Conservation (phyloP, 306 rosid genomes). For the Citrullus mucosospermus region DNA sequence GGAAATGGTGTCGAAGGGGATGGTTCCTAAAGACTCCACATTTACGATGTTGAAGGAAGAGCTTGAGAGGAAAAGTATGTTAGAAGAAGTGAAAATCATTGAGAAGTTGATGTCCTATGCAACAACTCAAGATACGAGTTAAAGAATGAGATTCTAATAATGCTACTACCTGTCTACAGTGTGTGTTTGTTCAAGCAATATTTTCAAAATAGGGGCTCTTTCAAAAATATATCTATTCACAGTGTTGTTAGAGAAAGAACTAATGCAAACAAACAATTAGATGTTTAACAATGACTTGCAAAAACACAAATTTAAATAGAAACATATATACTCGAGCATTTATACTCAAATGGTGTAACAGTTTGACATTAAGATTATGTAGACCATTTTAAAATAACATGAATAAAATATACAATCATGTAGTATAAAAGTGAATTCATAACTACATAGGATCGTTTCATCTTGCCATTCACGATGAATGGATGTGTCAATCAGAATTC, state of each 20-base stretch:
- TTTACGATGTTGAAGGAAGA: constrained; percentile 26
- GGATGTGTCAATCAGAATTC: neutral
- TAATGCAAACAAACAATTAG: neutral
- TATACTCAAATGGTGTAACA: neutral
- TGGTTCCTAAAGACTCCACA: constrained; percentile 23
- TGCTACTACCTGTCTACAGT: neutral
- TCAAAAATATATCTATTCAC: neutral
- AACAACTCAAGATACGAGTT: neutral
- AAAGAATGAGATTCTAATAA: neutral
- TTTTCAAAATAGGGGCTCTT: neutral
- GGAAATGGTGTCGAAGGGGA: constrained; percentile 27
- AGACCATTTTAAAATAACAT: neutral
- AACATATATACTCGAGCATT: neutral
- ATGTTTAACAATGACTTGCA: neutral
- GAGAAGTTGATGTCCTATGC: constrained; percentile 38
- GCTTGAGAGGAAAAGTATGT: constrained; percentile 50
- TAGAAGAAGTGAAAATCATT: constrained; percentile 31
- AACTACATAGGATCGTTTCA: neutral
- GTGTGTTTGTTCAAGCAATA: neutral
- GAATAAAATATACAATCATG: neutral
- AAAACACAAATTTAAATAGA: neutral
- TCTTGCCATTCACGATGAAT: neutral
- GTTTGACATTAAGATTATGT: neutral
- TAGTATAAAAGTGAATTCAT: neutral
- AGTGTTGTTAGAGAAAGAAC: neutral